Percentiles rank a stretch among this genome's conserved stretches.
Evolutionary conservation across 192 early-diverging fungal species (phyloP).

Genomic region (Coemansia brasiliensis): DNA sequence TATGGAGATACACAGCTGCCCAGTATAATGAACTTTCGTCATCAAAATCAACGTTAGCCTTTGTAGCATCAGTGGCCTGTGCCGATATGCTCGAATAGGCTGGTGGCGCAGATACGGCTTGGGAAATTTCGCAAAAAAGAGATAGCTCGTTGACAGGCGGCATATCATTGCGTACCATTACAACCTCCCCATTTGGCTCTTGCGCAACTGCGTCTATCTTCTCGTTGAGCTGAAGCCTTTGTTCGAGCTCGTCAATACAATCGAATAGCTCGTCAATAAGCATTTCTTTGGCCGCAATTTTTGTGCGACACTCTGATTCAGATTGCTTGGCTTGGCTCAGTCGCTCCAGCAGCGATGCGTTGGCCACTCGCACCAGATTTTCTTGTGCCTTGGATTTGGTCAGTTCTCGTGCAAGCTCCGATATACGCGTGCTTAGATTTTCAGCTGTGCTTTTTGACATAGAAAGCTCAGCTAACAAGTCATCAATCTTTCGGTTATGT

Average conservation of each 20-base stretch:
- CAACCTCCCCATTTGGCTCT: no score
- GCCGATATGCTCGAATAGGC: neutral
- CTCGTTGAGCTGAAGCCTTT: conserved; percentile 1
- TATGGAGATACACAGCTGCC: conserved; percentile 37
- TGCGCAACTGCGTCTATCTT: no score
- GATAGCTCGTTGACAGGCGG: neutral
- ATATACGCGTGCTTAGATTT: conserved; percentile 10
- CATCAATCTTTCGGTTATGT: conserved; percentile 15
- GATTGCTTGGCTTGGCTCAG: conserved; percentile 18
- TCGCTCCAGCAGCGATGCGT: conserved; percentile 5
- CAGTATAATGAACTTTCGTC: conserved; percentile 19
- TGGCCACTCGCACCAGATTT: conserved; percentile 5
- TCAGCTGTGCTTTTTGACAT: conserved; percentile 16
- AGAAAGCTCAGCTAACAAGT: conserved; percentile 14
- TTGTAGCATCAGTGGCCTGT: neutral
- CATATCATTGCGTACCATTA: neutral
- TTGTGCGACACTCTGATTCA: conserved; percentile 4
- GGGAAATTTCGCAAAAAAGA: conserved; percentile 29
- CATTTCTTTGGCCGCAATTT: conserved; percentile 14
- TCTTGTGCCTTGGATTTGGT: conserved; percentile 3
- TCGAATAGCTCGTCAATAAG: conserved; percentile 18
- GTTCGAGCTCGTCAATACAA: conserved; percentile 28
- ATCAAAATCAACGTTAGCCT: conserved; percentile 1
- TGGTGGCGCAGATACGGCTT: conserved; percentile 30
- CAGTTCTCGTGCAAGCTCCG: conserved; percentile 23